These are phyloP conservation scores for Aspergillus quadricinctus DNA, from an alignment of 2,329 filamentous ascomycete genomes.

Conservation along the genomic window DNA sequence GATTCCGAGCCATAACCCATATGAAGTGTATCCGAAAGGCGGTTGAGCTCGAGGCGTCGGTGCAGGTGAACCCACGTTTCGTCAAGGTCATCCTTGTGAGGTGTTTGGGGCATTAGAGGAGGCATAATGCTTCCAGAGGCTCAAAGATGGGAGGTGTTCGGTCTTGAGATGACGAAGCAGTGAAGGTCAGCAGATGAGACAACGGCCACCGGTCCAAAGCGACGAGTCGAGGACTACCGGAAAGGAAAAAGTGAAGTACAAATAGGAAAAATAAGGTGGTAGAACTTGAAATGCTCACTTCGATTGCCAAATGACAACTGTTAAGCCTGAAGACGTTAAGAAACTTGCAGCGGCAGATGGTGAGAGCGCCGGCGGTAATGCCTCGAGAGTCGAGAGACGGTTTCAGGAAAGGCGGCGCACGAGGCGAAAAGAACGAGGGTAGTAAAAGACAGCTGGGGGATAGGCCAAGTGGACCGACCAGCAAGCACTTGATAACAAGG, in stretches of 20 bases:
- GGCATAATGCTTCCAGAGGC: constrained; percentile 28
- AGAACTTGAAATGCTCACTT: background rate
- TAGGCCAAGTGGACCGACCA: background rate
- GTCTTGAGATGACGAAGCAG: constrained; percentile 3
- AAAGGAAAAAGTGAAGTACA: background rate
- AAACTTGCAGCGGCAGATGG: background rate
- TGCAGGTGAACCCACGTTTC: constrained; percentile 52
- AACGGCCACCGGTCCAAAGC: background rate
- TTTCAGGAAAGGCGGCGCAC: constrained; percentile 14
- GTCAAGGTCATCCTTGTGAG: constrained; percentile 55
- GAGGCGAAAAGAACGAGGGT: background rate
- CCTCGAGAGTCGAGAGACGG: constrained; percentile 15
- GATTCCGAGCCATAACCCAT: background rate
- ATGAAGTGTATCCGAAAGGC: background rate
- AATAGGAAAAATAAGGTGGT: background rate
- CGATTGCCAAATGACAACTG: background rate
- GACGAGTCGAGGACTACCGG: background rate
- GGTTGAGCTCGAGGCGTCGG: background rate
- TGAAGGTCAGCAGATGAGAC: constrained; percentile 1
- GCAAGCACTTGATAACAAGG: background rate
- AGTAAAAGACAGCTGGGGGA: background rate
- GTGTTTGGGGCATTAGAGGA: constrained; percentile 40
- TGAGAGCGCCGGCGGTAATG: constrained; percentile 12
- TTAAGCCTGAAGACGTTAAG: background rate
- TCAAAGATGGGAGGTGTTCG: background rate